Percentiles rank a stretch among this genome's conserved stretches.
These are phyloP conservation scores for Polyporus arcularius DNA, from an alignment of 768 basidiomycete genomes.

Conservation along the genomic window DNA sequence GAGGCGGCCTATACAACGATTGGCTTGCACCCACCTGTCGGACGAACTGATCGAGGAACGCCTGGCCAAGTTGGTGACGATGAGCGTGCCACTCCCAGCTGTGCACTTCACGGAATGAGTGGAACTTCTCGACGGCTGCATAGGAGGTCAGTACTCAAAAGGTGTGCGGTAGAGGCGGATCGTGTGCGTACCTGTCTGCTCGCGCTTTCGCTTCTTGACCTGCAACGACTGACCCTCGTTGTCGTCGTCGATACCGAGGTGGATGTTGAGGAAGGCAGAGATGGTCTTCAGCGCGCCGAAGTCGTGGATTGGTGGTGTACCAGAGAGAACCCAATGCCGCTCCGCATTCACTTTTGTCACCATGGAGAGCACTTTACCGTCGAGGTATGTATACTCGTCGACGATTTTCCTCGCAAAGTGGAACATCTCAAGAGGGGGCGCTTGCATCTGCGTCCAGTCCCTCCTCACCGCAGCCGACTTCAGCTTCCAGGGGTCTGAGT, in stretches of 20 bases:
- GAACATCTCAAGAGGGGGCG: conserved; percentile 91
- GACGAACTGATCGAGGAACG: conserved; percentile 79
- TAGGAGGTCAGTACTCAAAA: conserved; percentile 8
- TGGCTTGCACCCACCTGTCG: conserved; percentile 61
- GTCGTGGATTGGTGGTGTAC: conserved; percentile 91
- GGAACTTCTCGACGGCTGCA: conserved; percentile 87
- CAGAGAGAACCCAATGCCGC: conserved; percentile 94
- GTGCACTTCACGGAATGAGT: conserved; percentile 94
- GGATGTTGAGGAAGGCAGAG: conserved; percentile 83
- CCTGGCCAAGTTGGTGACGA: conserved; percentile 79
- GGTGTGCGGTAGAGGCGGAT: neutral
- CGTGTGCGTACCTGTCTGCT: conserved; percentile 69
- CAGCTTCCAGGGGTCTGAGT: conserved; percentile 79
- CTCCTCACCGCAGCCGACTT: conserved; percentile 56
- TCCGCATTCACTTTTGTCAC: conserved; percentile 76
- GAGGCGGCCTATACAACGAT: conserved; percentile 7
- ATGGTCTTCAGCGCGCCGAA: conserved; percentile 91
- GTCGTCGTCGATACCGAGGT: conserved; percentile 90
- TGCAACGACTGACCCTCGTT: conserved; percentile 67
- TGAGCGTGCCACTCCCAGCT: conserved; percentile 91
- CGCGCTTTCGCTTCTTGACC: conserved; percentile 78
- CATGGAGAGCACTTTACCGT: conserved; percentile 76
- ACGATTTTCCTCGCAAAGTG: conserved; percentile 86
- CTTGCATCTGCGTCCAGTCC: conserved; percentile 79
- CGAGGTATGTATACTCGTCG: conserved; percentile 93